A percentile compares a stretch with the other conserved stretches of the same genome.
phyloP scores from a whole-genome alignment of 768 basidiomycete species.

The Tulasnella calospora region DNA sequence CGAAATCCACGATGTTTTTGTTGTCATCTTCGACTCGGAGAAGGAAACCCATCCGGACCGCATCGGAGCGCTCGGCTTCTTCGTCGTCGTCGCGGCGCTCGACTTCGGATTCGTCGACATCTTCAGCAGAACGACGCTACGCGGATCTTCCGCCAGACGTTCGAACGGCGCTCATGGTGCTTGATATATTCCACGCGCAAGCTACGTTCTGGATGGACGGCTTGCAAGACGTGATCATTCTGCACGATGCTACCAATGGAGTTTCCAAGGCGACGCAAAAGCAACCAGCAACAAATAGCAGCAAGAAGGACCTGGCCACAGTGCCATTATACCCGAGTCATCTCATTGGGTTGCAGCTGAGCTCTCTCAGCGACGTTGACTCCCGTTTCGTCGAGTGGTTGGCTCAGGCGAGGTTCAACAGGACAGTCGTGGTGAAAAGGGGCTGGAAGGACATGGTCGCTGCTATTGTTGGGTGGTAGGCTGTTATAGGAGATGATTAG shows the following conservation, averaged over 20 bases:
- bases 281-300: slow-evolving; percentile 32
- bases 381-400: slow-evolving; percentile 77
- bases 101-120: neutral
- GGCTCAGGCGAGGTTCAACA: slow-evolving; percentile 36
- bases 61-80: slow-evolving; percentile 8
- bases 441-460: slow-evolving; percentile 49
- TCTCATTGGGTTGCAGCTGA: slow-evolving; percentile 62
- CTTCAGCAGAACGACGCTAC: neutral
- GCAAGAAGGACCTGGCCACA: neutral
- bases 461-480: slow-evolving; percentile 40
- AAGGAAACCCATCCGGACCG: neutral
- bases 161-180: slow-evolving; percentile 51
- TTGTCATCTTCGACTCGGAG: neutral
- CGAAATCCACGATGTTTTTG: neutral
- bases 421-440: slow-evolving; percentile 40
- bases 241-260: slow-evolving; percentile 19
- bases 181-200: slow-evolving; percentile 64
- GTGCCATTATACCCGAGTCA: slow-evolving; percentile 56
- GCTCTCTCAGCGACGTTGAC: slow-evolving; percentile 65
- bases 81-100: slow-evolving; percentile 10
- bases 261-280: slow-evolving; percentile 27
- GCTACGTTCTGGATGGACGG: slow-evolving; percentile 54
- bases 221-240: slow-evolving; percentile 34
- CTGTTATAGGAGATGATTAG: neutral
- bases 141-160: slow-evolving; percentile 37